Evolutionary conservation across 2,329 filamentous ascomycete species (phyloP).

Genomic region (Aschersonia sp.): DNA sequence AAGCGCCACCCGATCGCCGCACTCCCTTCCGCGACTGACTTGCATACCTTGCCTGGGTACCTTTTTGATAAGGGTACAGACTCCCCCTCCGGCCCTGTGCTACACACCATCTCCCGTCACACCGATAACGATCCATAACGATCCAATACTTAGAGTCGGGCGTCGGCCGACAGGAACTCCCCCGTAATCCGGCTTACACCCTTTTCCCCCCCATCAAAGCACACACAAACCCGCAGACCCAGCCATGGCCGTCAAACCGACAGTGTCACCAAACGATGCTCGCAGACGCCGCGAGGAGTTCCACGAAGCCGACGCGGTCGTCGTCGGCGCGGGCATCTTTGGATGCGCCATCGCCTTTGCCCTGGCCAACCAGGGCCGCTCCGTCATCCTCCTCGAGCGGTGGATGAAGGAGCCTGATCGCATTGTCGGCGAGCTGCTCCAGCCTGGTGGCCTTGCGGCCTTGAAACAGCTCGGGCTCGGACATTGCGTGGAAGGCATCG

Average conservation of each 20-base stretch:
- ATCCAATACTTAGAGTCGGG: not conserved
- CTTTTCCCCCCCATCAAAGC: not conserved
- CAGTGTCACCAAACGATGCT: constrained; percentile 18
- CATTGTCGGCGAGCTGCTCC: constrained; percentile 89
- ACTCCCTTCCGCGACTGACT: not conserved
- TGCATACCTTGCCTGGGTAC: not conserved
- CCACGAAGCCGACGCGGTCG: constrained; percentile 67
- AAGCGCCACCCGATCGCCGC: not conserved
- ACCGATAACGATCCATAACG: not conserved
- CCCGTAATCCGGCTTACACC: too few species aligned
- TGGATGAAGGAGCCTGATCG: constrained; percentile 86
- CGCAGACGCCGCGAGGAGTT: constrained; percentile 33
- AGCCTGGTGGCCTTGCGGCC: constrained; percentile 77
- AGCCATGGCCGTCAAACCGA: not conserved
- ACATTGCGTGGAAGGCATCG: constrained; percentile 77
- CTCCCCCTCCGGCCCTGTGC: not conserved
- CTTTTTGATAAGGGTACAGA: not conserved
- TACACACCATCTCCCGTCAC: not conserved
- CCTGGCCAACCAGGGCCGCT: constrained; percentile 77
- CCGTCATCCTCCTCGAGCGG: constrained; percentile 77
- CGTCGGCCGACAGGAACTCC: too few species aligned
- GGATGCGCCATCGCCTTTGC: constrained; percentile 78
- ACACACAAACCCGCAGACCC: not conserved
- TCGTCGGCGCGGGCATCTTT: constrained; percentile 82
- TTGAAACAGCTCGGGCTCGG: constrained; percentile 66